Conservation (phyloP, 2,329 filamentous ascomycete species). For the Bisporella sp. region DNA sequence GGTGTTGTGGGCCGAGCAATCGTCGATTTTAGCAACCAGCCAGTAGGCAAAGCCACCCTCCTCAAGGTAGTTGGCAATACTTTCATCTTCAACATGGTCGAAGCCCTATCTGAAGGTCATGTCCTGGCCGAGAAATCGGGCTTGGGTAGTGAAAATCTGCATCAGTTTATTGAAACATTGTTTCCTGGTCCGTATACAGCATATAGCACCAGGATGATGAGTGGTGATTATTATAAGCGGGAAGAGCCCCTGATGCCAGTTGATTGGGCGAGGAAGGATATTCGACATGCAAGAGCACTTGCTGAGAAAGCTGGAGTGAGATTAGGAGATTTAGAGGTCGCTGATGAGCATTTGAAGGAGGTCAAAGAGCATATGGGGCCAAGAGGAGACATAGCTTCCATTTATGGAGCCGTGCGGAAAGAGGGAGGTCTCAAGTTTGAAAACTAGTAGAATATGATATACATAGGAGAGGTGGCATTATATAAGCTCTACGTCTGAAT, state of each 20-base stretch:
- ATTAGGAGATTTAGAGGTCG: constrained; percentile 59
- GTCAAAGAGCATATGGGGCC: constrained; percentile 65
- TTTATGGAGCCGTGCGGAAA: constrained; percentile 74
- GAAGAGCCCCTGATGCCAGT: constrained; percentile 78
- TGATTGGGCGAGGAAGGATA: constrained; percentile 77
- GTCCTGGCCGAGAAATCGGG: constrained; percentile 75
- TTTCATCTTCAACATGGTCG: constrained; percentile 68
- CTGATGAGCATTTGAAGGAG: constrained; percentile 58
- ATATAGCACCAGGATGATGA: constrained; percentile 68
- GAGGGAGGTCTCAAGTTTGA: constrained; percentile 71
- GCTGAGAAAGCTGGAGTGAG: constrained; percentile 55
- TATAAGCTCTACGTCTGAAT: too few relatives aligned
- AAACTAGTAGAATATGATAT: constrained; percentile 36
- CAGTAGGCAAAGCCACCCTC: constrained; percentile 59
- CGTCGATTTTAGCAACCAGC: constrained; percentile 64
- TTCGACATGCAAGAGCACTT: constrained; percentile 62
- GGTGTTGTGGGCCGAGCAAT: constrained; percentile 64
- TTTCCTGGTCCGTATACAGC: constrained; percentile 70
- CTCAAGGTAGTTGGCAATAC: constrained; percentile 80
- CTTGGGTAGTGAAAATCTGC: constrained; percentile 61
- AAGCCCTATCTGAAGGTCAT: constrained; percentile 71
- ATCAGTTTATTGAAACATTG: constrained; percentile 64
- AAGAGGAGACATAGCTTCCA: constrained; percentile 70
- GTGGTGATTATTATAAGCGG: constrained; percentile 69
- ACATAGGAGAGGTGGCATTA: too few relatives aligned